Conservation (phyloP, 768 basidiomycete genomes). For the Psilocybe tampanensis region DNA sequence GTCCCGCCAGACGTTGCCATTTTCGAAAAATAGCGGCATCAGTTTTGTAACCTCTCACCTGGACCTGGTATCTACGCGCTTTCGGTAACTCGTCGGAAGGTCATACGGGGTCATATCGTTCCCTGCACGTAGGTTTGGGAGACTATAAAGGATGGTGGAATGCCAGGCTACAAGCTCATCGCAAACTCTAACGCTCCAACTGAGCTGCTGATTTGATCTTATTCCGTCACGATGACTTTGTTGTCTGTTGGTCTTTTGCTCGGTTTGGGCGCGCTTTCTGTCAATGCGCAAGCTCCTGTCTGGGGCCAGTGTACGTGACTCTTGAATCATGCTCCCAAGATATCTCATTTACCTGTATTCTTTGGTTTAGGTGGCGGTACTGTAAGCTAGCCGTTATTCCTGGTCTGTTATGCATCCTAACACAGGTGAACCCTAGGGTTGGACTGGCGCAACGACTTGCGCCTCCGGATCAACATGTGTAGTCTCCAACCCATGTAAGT, state of each 20-base stretch:
- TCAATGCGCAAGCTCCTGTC: slow-evolving; percentile 11
- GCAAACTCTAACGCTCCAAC: too few species aligned
- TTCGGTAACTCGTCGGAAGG: not conserved
- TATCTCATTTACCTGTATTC: not conserved
- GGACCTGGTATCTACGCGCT: not conserved
- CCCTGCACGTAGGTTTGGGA: not conserved
- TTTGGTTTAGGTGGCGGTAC: slow-evolving; percentile 6
- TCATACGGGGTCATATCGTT: not conserved
- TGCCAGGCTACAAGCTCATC: not conserved
- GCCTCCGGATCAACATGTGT: slow-evolving; percentile 15
- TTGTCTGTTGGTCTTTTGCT: slow-evolving; percentile 15
- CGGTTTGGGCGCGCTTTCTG: slow-evolving; percentile 10
- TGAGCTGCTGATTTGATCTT: not conserved
- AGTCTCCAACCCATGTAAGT: slow-evolving; percentile 17
- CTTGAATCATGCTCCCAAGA: not conserved
- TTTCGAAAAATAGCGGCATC: too few species aligned
- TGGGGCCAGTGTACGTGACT: slow-evolving; percentile 13
- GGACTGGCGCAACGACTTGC: slow-evolving; percentile 18
- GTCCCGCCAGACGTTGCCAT: too few species aligned
- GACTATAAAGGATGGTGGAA: not conserved
- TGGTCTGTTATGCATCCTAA: not conserved
- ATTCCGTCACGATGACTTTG: slow-evolving; percentile 9
- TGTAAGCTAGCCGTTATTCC: not conserved
- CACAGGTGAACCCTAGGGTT: slow-evolving; percentile 1
- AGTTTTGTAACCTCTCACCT: too few species aligned